phyloP scores from a whole-genome alignment of 1,284 basidiomycete species.

The Singerocomus inundabilis region DNA sequence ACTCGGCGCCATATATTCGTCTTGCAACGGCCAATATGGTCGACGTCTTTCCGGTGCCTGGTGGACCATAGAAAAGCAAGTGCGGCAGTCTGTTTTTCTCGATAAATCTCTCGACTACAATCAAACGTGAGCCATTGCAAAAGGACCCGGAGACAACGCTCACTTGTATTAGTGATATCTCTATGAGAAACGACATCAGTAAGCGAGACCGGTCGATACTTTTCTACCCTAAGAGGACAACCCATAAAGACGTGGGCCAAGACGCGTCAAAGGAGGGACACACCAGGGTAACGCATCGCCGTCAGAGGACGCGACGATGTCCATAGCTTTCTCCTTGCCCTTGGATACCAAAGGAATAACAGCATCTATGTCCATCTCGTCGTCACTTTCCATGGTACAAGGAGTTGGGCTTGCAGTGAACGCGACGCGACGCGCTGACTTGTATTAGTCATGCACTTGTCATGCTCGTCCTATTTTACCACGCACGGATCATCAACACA shows the following conservation, averaged over 20 bases:
- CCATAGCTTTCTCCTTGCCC: slow-evolving; percentile 66
- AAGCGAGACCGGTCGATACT: slow-evolving; percentile 86
- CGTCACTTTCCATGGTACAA: slow-evolving; percentile 53
- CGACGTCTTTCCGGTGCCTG: slow-evolving; percentile 97
- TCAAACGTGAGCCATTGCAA: slow-evolving; percentile 6
- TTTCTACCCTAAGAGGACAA: slow-evolving; percentile 77
- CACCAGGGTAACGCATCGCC: slow-evolving; percentile 75
- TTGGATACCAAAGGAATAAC: slow-evolving; percentile 39
- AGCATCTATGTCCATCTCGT: slow-evolving; percentile 48
- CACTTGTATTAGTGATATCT: slow-evolving; percentile 91
- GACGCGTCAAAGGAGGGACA: slow-evolving; percentile 18
- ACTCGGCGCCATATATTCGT: slow-evolving; percentile 84
- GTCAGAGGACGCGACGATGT: slow-evolving; percentile 42
- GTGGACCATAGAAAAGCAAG: slow-evolving; percentile 96
- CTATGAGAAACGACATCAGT: slow-evolving; percentile 94
- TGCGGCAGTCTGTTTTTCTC: slow-evolving; percentile 94
- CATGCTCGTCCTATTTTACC: not conserved
- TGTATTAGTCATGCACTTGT: slow-evolving; percentile 16
- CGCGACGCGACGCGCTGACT: slow-evolving; percentile 30
- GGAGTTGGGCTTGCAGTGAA: slow-evolving; percentile 1
- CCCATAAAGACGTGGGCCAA: not conserved
- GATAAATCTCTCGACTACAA: slow-evolving; percentile 91
- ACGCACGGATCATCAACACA: slow-evolving; percentile 49
- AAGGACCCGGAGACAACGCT: slow-evolving; percentile 27
- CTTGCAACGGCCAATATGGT: slow-evolving; percentile 97